Evolutionary conservation across 2,329 filamentous ascomycete genomes (phyloP).

Genomic region (Metarhizium rileyi): DNA sequence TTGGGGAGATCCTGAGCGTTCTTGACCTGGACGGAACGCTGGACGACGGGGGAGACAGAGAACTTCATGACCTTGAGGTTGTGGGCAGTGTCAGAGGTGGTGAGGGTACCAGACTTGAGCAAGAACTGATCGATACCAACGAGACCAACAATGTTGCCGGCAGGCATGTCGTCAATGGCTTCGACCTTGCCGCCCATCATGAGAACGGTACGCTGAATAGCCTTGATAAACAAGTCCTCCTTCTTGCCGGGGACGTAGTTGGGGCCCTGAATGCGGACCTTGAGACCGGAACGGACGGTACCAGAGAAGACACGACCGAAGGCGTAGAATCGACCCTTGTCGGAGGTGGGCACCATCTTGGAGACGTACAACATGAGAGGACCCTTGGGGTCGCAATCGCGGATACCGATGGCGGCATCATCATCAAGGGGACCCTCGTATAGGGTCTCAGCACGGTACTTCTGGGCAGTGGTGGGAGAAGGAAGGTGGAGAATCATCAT

Average conservation of each 20-base stretch:
- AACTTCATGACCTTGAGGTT: constrained; percentile 99
- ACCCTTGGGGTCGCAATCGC: constrained; percentile 95
- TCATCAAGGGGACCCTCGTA: constrained; percentile 97
- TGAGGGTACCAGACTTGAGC: constrained; percentile 99
- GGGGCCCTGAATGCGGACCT: constrained; percentile 99
- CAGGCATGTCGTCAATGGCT: constrained; percentile 97
- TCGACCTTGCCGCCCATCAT: constrained; percentile 99
- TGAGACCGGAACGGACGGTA: constrained; percentile 94
- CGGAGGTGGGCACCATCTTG: constrained; percentile 99
- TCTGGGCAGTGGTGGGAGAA: constrained; percentile 90
- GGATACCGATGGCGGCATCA: constrained; percentile 88
- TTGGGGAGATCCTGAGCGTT: constrained; percentile 99
- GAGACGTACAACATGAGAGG: constrained; percentile 99
- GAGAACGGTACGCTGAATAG: constrained; percentile 97
- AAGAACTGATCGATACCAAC: constrained; percentile 99
- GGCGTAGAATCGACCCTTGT: constrained; percentile 99
- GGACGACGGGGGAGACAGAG: constrained; percentile 98
- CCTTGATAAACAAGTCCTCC: constrained; percentile 98
- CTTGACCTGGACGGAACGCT: constrained; percentile 98
- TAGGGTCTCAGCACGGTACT: constrained; percentile 95
- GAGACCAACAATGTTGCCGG: constrained; percentile 98
- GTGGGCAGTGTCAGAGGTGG: constrained; percentile 93
- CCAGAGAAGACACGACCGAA: constrained; percentile 99
- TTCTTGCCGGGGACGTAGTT: constrained; percentile 98
- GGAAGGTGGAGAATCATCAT: constrained; percentile 99